Evolutionary conservation across 2,329 filamentous ascomycete species (phyloP), one percentile per base, ranked within the genome.

Genomic region (Diaporthe citriasiana): DNA sequence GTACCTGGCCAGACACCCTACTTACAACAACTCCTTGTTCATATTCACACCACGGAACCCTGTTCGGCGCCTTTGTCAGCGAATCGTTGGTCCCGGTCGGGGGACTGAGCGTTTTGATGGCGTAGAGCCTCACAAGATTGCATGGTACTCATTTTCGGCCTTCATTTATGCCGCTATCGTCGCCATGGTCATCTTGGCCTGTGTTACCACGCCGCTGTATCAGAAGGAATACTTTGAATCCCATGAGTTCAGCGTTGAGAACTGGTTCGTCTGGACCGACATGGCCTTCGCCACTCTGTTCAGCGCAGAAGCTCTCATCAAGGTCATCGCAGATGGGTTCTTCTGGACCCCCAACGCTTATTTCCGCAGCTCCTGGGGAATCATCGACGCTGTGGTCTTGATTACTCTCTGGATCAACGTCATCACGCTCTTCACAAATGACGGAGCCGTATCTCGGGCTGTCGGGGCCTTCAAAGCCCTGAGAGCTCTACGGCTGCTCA

Each of bases 331-430:
- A 0, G 97, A 99, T 84, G 97, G 97, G 10, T 93, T 98, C 79
- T 93, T 98, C 82, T 98, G 94, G 91, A 98, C 97, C 0, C 97
- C 97, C 0, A 98, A 99, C 83, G 97, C 97, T 3, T 99, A 98
- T 81, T 95, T 98, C 82, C 92, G 97, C 79, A 96, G 96, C 80
- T 96, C 95, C 0, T 99, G 97, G 97, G 97, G 97, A 9, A 92
- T 98, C 76, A 98, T 99, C 77, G 97, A 99, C 80, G 95, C 93
- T 0, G 84, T 98, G 57, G 97, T 99, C 77, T 87, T 99, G 70
- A 86, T 98, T 72, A 98, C 97, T 0, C 89, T 99, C 12, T 98
- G 97, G 96, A 93, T 98, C 81, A 98, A 97, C 79, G 95, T 99
- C 66, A 87, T 92, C 60, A 97, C 95, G 0, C 91, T 96, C 1